Percentiles rank a stretch among this genome's conserved stretches.
Evolutionary conservation across 2,329 filamentous ascomycete genomes (phyloP).

Genomic region (Coniella lustricola): DNA sequence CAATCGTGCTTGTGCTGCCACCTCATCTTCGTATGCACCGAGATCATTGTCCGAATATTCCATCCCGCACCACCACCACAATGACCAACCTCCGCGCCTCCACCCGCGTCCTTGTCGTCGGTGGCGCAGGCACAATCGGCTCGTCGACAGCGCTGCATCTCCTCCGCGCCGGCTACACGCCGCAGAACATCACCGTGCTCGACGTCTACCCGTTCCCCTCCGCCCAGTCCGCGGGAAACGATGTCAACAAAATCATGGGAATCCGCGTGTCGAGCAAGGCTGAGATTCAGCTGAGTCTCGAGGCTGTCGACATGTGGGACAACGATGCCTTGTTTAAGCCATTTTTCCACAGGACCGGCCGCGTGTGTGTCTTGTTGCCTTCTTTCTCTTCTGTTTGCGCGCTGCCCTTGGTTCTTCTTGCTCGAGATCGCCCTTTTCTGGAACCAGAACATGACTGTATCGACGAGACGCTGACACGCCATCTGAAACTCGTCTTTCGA

Average conservation of each 20-base stretch:
- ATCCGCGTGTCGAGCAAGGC: constrained; percentile 27
- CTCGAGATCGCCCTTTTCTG: no score
- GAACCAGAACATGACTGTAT: no score
- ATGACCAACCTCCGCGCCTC: background rate
- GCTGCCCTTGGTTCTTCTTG: no score
- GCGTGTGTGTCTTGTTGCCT: constrained; percentile 25
- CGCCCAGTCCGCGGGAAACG: constrained; percentile 37
- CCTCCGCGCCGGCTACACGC: constrained; percentile 33
- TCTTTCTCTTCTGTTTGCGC: no score
- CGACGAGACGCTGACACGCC: no score
- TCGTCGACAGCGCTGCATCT: constrained; percentile 41
- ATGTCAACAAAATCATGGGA: constrained; percentile 41
- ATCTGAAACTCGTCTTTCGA: no score
- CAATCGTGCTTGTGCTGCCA: no score
- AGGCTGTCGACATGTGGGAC: constrained; percentile 32
- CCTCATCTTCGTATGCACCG: no score
- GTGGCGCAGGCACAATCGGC: constrained; percentile 41
- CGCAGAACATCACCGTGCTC: constrained; percentile 37
- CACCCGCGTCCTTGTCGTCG: constrained; percentile 32
- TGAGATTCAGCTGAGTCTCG: constrained; percentile 26
- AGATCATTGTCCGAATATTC: no score
- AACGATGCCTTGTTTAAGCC: constrained; percentile 36
- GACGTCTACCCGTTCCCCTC: constrained; percentile 40
- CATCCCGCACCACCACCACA: background rate
- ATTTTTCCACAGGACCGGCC: constrained; percentile 37